A percentile compares a stretch with the other conserved stretches of the same genome.
Evolutionary conservation across 805 yeast genomes (phyloP).

Genomic region (Wickerhamiella vanderwaltii): DNA sequence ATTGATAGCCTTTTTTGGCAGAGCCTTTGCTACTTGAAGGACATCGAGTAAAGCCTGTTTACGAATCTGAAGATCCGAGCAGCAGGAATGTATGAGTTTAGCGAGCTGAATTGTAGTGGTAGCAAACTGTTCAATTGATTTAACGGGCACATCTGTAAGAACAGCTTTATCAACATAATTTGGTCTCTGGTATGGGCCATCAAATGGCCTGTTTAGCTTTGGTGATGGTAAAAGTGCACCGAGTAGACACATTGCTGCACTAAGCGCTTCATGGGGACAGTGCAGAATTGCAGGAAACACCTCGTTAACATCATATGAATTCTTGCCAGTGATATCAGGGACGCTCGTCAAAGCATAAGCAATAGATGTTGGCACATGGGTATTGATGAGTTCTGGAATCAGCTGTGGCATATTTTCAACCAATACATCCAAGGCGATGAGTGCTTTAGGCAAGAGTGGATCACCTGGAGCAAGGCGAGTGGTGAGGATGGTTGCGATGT

Average conservation of each 20-base stretch:
- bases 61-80: slow-evolving; percentile 14
- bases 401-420: slow-evolving; percentile 13
- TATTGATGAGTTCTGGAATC: slow-evolving; percentile 9
- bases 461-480: slow-evolving; percentile 13
- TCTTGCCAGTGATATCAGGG: neutral
- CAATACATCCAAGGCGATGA: slow-evolving; percentile 14
- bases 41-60: slow-evolving; percentile 16
- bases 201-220: slow-evolving; percentile 8
- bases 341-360: slow-evolving; percentile 13
- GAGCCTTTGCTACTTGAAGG: slow-evolving; percentile 19
- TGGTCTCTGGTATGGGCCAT: slow-evolving; percentile 16
- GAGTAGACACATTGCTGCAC: slow-evolving; percentile 15
- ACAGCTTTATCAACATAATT: neutral
- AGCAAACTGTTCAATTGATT: slow-evolving; percentile 10
- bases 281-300: slow-evolving; percentile 14
- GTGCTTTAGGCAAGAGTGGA: slow-evolving; percentile 14
- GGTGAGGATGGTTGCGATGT: slow-evolving; percentile 13
- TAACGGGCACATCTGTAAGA: neutral
- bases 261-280: slow-evolving; percentile 15
- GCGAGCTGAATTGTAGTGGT: slow-evolving; percentile 12
- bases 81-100: slow-evolving; percentile 15
- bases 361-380: slow-evolving; percentile 12
- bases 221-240: slow-evolving; percentile 16
- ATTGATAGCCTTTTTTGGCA: slow-evolving; percentile 4
- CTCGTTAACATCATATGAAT: slow-evolving; percentile 4